Evolutionary conservation across 2,329 filamentous ascomycete genomes (phyloP).

Genomic region (Knufia fluminis): DNA sequence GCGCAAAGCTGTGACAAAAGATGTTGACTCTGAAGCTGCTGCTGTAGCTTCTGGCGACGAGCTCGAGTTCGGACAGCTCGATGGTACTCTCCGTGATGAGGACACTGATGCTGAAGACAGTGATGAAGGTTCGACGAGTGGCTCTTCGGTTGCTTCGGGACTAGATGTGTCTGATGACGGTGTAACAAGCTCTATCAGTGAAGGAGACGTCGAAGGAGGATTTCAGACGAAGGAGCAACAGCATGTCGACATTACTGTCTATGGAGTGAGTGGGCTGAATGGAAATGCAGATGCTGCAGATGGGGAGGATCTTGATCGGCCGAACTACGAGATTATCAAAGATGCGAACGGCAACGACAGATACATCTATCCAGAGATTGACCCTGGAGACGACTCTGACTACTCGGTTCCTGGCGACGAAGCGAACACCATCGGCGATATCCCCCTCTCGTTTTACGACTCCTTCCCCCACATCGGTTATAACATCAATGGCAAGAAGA

Average conservation of each 20-base stretch:
- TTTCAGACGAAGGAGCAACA: background rate
- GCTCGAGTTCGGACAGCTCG: conserved; percentile 38
- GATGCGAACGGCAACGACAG: conserved; percentile 86
- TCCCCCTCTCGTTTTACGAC: conserved; percentile 91
- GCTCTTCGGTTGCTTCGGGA: conserved; percentile 6
- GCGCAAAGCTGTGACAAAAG: conserved; percentile 54
- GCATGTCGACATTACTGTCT: conserved; percentile 26
- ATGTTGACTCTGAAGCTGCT: conserved; percentile 37
- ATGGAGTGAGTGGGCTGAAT: background rate
- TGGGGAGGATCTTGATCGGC: conserved; percentile 32
- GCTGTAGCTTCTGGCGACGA: conserved; percentile 53
- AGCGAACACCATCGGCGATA: conserved; percentile 88
- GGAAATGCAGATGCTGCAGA: conserved; percentile 24
- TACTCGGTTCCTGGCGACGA: conserved; percentile 74
- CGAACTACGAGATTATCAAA: conserved; percentile 54
- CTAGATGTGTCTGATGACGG: conserved; percentile 44
- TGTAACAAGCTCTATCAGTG: conserved; percentile 39
- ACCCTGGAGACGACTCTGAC: conserved; percentile 92
- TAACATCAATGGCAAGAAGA: conserved; percentile 97
- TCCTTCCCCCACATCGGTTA: conserved; percentile 97
- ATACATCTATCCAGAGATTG: conserved; percentile 88
- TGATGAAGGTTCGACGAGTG: conserved; percentile 6
- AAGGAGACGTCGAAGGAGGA: conserved; percentile 40
- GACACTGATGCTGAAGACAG: conserved; percentile 32
- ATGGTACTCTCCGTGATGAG: conserved; percentile 35